Conservation (phyloP, 305 asterid species). For the Fraxinus sp. region DNA sequence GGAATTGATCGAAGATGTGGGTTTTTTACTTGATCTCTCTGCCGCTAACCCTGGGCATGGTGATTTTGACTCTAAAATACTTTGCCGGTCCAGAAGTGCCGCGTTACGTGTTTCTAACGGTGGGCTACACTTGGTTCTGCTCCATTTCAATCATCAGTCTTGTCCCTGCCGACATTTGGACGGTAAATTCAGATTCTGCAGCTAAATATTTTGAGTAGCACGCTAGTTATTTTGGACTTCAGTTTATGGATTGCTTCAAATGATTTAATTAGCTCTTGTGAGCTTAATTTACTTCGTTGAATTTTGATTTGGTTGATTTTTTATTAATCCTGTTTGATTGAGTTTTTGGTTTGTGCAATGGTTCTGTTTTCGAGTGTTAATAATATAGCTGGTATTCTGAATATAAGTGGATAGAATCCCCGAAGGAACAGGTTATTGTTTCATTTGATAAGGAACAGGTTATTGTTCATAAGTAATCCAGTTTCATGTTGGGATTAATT, state of each 20-base stretch:
- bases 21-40: conserved; percentile 95
- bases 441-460: neutral
- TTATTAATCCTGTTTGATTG: neutral
- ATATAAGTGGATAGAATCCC: conserved; percentile 14
- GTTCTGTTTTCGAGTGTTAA: neutral
- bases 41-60: conserved; percentile 94
- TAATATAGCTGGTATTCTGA: neutral
- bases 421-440: neutral
- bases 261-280: conserved; percentile 20
- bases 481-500: neutral
- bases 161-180: conserved; percentile 98
- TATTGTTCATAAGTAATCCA: neutral
- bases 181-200: conserved; percentile 46
- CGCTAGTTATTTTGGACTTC: conserved; percentile 1
- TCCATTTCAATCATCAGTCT: conserved; percentile 91
- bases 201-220: conserved; percentile 1
- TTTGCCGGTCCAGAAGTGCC: conserved; percentile 96
- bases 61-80: conserved; percentile 73
- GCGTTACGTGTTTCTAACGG: conserved; percentile 79
- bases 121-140: conserved; percentile 98
- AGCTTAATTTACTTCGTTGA: conserved; percentile 24
- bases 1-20: conserved; percentile 62
- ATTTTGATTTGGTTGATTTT: conserved; percentile 15
- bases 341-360: neutral
- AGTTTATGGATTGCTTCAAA: neutral